Evolutionary conservation across 2,329 filamentous ascomycete species (phyloP).

Genomic region (Stemphylium beticola): DNA sequence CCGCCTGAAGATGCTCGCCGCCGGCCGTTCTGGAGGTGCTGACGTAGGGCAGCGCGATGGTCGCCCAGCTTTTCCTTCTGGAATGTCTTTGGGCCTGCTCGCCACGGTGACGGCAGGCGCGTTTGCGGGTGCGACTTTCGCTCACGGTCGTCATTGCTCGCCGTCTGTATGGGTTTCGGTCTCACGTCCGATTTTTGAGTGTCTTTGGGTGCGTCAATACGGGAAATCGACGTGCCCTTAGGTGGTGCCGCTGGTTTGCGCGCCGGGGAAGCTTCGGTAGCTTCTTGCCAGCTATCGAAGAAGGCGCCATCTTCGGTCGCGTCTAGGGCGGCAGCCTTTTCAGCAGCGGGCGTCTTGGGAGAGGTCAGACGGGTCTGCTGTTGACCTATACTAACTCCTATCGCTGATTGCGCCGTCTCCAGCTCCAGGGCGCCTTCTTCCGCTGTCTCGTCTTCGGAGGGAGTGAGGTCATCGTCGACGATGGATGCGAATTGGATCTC

Average conservation of each 20-base stretch:
- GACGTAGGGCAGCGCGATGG: conserved; percentile 46
- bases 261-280: conserved; percentile 8
- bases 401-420: conserved; percentile 53
- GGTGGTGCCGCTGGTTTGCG: not conserved
- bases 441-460: conserved; percentile 53
- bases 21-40: conserved; percentile 47
- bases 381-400: conserved; percentile 65
- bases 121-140: conserved; percentile 21
- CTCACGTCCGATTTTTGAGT: not conserved
- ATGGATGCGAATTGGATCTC: conserved; percentile 51
- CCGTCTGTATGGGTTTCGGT: not conserved
- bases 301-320: conserved; percentile 53
- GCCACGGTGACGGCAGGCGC: conserved; percentile 56
- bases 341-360: conserved; percentile 62
- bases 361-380: conserved; percentile 64
- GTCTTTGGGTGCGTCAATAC: not conserved
- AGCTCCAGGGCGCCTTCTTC: conserved; percentile 38
- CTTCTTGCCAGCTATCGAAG: conserved; percentile 52
- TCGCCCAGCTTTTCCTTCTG: conserved; percentile 40
- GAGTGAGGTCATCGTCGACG: conserved; percentile 49
- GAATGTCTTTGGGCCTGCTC: conserved; percentile 47
- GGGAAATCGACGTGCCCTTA: not conserved
- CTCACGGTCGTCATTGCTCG: conserved; percentile 10
- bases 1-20: conserved; percentile 50
- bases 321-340: conserved; percentile 64